phyloP scores from a whole-genome alignment of 768 basidiomycete species.

The Aureoboletus auriporus region DNA sequence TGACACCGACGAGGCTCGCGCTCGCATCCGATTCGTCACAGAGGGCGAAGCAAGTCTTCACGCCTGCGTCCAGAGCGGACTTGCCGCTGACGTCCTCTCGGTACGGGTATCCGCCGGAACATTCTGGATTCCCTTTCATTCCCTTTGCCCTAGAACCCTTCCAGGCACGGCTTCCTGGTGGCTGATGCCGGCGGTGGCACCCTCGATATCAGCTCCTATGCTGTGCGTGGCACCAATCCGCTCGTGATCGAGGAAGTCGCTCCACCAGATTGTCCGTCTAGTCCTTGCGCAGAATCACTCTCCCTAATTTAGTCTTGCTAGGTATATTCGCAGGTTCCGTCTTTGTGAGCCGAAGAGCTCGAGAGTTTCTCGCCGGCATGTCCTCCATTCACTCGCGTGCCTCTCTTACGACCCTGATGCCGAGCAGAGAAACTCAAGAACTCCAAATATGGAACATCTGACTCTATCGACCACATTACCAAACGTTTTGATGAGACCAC shows the following conservation, averaged over 20 bases:
- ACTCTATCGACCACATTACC: slow-evolving; percentile 74
- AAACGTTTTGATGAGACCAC: slow-evolving; percentile 81
- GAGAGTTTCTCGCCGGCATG: slow-evolving; percentile 67
- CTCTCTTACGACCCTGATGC: slow-evolving; percentile 5
- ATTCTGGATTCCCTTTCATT: background rate
- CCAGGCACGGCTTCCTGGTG: slow-evolving; percentile 74
- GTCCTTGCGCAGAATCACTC: background rate
- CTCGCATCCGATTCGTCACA: slow-evolving; percentile 75
- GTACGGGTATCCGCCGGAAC: slow-evolving; percentile 35
- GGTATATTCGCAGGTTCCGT: slow-evolving; percentile 81
- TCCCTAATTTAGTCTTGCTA: slow-evolving; percentile 25
- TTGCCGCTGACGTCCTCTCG: slow-evolving; percentile 73
- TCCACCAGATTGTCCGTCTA: slow-evolving; percentile 67
- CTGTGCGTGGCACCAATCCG: slow-evolving; percentile 63
- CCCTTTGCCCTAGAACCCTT: slow-evolving; percentile 49
- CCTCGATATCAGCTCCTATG: slow-evolving; percentile 77
- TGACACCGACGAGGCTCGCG: slow-evolving; percentile 67
- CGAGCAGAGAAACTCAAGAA: slow-evolving; percentile 61
- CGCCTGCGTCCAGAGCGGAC: slow-evolving; percentile 72
- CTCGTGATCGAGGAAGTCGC: slow-evolving; percentile 81
- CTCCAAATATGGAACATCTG: slow-evolving; percentile 69
- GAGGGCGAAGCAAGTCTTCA: slow-evolving; percentile 84
- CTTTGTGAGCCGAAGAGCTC: slow-evolving; percentile 72
- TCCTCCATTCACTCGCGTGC: background rate
- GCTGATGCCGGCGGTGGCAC: slow-evolving; percentile 82